Evolutionary conservation across 2,329 filamentous ascomycete genomes (phyloP), one percentile per base, ranked within the genome.

Genomic region (Talaromyces verruculosus): DNA sequence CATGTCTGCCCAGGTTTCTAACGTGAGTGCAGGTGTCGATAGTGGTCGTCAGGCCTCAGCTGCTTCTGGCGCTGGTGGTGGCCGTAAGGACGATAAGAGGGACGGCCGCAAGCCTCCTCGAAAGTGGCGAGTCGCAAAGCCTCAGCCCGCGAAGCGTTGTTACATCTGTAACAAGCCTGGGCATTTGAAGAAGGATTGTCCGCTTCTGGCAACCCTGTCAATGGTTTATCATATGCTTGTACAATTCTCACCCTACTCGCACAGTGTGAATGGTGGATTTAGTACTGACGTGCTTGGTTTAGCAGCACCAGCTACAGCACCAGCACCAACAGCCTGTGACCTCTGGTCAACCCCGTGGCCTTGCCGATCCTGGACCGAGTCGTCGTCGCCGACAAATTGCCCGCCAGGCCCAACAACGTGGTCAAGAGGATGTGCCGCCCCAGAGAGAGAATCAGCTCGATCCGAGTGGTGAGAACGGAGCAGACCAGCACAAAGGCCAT

Each of bases 41-140:
- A 39, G 35, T 39, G 55, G 5, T 28, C 55, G 55, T 37, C n/a
- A 58, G 53, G 33, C 53, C 53, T 15, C 53, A 58, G 53, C 30
- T 58, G 33, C 53, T 39, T 30, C 30, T 57, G 33, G 53, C 53
- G 53, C 53, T 39, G 53, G 33, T 37, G 53, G 53, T 15, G 33
- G 53, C 55, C 47, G 55, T 41, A 59, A 41, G 22, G 55, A 39
- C 55, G 55, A 41, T 5, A 28, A 41, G 55, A 41, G 35, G 35
- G 53, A 58, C 33, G 53, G n/a, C 33, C 53, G 33, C 53, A 39
- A 58, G 35, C 19, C 51, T 25, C 35, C 53, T 59, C 55, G 13
- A 41, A 59, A 41, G 25, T 58, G 19, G 33, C 4, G 55, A 2
- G 35, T 58, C 19, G 11, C 15, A 4, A 58, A 58, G 35, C 3